These are phyloP conservation scores for Rossbeevera mucosa DNA, from an alignment of 768 basidiomycete species.

Conservation along the genomic window DNA sequence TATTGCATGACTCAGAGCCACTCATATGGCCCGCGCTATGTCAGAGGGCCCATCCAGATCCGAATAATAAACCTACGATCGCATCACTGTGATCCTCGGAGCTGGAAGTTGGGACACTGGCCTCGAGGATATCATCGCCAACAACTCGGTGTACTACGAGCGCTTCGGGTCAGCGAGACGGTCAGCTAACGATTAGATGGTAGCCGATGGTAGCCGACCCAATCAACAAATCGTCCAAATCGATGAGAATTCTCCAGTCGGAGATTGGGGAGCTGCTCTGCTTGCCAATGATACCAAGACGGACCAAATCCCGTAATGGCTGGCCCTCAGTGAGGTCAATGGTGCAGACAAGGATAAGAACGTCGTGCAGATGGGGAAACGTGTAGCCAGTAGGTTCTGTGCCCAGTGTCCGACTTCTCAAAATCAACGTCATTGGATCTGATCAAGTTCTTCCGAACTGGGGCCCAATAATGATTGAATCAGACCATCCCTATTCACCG, in stretches of 20 bases:
- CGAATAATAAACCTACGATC: too few species aligned
- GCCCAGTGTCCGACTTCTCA: neutral
- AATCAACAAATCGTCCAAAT: neutral
- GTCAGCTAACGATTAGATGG: neutral
- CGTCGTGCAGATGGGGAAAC: slow-evolving; percentile 36
- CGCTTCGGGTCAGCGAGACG: neutral
- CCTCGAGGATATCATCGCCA: neutral
- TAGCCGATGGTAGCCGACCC: neutral
- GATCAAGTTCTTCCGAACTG: slow-evolving; percentile 18
- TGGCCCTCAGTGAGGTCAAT: neutral
- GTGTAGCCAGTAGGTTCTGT: slow-evolving; percentile 25
- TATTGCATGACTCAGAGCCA: neutral
- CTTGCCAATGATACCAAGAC: neutral
- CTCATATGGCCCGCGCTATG: neutral
- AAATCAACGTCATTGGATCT: neutral
- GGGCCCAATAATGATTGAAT: slow-evolving; percentile 33
- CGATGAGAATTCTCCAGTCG: neutral
- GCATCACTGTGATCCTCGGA: too few species aligned
- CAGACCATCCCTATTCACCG: slow-evolving; percentile 46
- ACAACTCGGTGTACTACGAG: neutral
- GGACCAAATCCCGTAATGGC: too few species aligned
- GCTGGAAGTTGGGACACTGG: too few species aligned
- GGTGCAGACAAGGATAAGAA: neutral
- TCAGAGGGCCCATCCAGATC: neutral
- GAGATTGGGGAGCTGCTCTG: neutral